Conservation (phyloP, 139 green algal genomes). For the Choricystis sp. region DNA sequence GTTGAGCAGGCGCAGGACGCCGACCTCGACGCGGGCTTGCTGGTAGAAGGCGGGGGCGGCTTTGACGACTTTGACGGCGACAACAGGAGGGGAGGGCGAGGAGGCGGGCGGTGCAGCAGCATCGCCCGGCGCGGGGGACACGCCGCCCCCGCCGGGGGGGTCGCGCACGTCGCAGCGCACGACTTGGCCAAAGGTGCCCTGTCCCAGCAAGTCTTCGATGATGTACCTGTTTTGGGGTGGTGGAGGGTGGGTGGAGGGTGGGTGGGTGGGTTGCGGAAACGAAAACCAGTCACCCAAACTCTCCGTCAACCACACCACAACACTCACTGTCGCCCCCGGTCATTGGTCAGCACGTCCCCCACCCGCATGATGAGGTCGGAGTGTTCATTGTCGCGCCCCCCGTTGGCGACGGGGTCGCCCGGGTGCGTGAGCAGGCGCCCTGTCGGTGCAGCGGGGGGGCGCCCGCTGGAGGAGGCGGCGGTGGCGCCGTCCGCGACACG, state of each 20-base stretch:
- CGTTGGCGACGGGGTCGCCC: slow-evolving; percentile 31
- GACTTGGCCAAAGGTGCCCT: slow-evolving; percentile 95
- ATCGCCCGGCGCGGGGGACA: not conserved
- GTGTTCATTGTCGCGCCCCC: slow-evolving; percentile 71
- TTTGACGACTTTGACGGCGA: slow-evolving; percentile 96
- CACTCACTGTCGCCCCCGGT: not conserved
- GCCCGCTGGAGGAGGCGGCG: too few species aligned
- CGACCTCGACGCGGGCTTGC: slow-evolving; percentile 70
- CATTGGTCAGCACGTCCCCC: slow-evolving; percentile 36
- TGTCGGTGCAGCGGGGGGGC: too few species aligned
- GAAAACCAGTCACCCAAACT: too few species aligned
- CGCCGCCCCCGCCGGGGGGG: not conserved
- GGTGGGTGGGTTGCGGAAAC: not conserved
- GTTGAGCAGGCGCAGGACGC: slow-evolving; percentile 87
- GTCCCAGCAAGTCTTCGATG: slow-evolving; percentile 64
- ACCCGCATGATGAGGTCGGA: slow-evolving; percentile 72
- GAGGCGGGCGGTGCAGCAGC: not conserved
- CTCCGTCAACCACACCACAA: not conserved
- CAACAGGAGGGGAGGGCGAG: slow-evolving; percentile 2
- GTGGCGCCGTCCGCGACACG: too few species aligned
- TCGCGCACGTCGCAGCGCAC: slow-evolving; percentile 41
- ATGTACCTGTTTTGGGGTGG: slow-evolving; percentile 31
- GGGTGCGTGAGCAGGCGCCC: slow-evolving; percentile 55
- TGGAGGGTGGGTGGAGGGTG: not conserved
- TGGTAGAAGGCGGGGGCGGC: slow-evolving; percentile 90